Base-by-base conservation (phyloP, 2,329 filamentous ascomycete genomes). In the Didymella keratinophila region DNA sequence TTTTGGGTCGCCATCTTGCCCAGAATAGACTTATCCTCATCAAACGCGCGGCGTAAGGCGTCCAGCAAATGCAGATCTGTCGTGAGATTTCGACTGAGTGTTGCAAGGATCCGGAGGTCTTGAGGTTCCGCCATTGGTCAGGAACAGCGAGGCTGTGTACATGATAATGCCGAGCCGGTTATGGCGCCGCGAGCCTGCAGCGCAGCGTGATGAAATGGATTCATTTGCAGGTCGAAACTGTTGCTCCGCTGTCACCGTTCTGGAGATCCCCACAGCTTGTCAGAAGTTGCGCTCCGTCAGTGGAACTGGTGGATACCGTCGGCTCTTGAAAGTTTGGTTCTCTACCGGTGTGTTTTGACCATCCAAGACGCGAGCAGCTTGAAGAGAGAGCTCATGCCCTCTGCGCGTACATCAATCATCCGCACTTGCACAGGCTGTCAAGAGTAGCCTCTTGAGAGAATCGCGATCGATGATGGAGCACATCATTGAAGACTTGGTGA, bases 11-110 rank as follows among this genome's bases (percentile, higher is more conserved):
- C 20, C n/a, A n/a, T n/a, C n/a, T n/a, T n/a, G n/a, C n/a, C n/a
- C 18, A 21, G 23, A 36, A 11, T 37, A 4, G 23, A 12, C 18
- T 37, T 27, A 25, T 25, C 23, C 25, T 46, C 46, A 45, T 56
- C 32, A 23, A 51, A 56, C 32, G 41, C 47, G 41, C 27, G 34
- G 32, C 44, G 23, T 34, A 25, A 44, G 47, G 42, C 41, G 41
- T 51, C 41, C 46, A 51, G 53, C 46, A 51, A 45, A 44, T 50
- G 41, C 50, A 30, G 41, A 45, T 52, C 41, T n/a, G 30, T 37
- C 7, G 11, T 39, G 50, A 21, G 23, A 37, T 52, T 37, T 30
- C 36, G 34, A 28, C 23, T 41, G 21, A 21, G 30, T 37, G 21
- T 25, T 37, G 49, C 39, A 36, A 36, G 49, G 39, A 36, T 44